Percentiles rank a stretch among this genome's conserved stretches.
phyloP scores from a whole-genome alignment of 495 filamentous ascomycete species.

The Pyronema domesticum region DNA sequence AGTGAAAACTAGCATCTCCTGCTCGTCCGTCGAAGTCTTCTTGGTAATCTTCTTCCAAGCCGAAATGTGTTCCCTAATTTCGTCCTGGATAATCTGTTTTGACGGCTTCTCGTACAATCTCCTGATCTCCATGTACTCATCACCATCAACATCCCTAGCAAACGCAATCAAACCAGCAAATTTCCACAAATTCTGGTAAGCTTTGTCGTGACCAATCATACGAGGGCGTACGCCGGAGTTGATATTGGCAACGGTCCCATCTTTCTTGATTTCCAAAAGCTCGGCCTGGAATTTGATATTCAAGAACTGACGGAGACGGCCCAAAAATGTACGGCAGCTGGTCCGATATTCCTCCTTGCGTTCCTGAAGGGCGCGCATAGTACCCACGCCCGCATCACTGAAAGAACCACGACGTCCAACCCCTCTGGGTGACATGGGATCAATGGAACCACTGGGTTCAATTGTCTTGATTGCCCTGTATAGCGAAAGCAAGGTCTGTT shows the following conservation, averaged over 20 bases:
- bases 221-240: conserved; percentile 9
- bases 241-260: conserved; percentile 20
- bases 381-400: conserved; percentile 61
- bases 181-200: conserved; percentile 50
- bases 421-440: conserved; percentile 30
- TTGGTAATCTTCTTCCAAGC: conserved; percentile 69
- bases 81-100: conserved; percentile 57
- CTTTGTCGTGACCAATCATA: conserved; percentile 29
- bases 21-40: conserved; percentile 68
- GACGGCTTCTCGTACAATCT: conserved; percentile 61
- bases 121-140: conserved; percentile 64
- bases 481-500: conserved; percentile 55
- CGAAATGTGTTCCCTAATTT: conserved; percentile 60
- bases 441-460: conserved; percentile 42
- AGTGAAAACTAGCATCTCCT: conserved; percentile 65
- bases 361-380: conserved; percentile 83
- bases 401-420: conserved; percentile 38
- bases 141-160: conserved; percentile 57
- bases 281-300: conserved; percentile 58
- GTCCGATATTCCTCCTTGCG: conserved; percentile 73
- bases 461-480: conserved; percentile 94
- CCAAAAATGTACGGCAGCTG: conserved; percentile 53
- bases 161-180: conserved; percentile 76
- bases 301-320: conserved; percentile 63
- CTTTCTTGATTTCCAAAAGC: conserved; percentile 31